These are phyloP conservation scores for Fonsecaea nubica DNA, from an alignment of 2,329 filamentous ascomycete genomes.

Conservation along the genomic window DNA sequence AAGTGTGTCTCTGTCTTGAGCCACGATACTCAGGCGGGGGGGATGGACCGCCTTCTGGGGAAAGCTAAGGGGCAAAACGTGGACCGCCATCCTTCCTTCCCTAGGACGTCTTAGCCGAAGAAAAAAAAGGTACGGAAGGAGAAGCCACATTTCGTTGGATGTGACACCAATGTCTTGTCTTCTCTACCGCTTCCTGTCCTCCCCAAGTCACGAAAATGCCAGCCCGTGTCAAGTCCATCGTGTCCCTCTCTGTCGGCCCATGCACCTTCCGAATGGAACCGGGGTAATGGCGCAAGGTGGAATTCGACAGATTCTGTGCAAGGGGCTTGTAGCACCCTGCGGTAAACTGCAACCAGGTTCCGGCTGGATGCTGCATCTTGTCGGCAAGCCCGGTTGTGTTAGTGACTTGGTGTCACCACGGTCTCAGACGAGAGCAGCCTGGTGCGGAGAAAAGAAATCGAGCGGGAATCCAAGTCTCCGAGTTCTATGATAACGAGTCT, in stretches of 20 bases:
- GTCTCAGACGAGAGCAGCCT: constrained; percentile 17
- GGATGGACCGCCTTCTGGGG: constrained; percentile 14
- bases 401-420: constrained; percentile 24
- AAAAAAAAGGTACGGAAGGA: background rate
- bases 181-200: constrained; percentile 6
- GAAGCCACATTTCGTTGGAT: constrained; percentile 3
- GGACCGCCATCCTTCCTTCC: constrained; percentile 1
- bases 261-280: constrained; percentile 20
- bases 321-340: constrained; percentile 14
- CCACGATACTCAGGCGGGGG: constrained; percentile 1
- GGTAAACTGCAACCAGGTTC: constrained; percentile 22
- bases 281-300: constrained; percentile 18
- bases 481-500: background rate
- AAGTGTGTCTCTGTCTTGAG: constrained; percentile 2
- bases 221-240: constrained; percentile 13
- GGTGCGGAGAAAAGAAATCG: background rate
- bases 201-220: constrained; percentile 14
- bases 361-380: constrained; percentile 24
- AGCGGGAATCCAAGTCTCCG: background rate
- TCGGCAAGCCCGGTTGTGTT: constrained; percentile 21
- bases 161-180: constrained; percentile 12
- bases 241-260: constrained; percentile 1
- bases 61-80: constrained; percentile 2
- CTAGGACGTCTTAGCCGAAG: background rate
- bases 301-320: constrained; percentile 17